These are phyloP conservation scores for Plasmopara viticola DNA, from an alignment of 352 stramenopile species.

Conservation along the genomic window DNA sequence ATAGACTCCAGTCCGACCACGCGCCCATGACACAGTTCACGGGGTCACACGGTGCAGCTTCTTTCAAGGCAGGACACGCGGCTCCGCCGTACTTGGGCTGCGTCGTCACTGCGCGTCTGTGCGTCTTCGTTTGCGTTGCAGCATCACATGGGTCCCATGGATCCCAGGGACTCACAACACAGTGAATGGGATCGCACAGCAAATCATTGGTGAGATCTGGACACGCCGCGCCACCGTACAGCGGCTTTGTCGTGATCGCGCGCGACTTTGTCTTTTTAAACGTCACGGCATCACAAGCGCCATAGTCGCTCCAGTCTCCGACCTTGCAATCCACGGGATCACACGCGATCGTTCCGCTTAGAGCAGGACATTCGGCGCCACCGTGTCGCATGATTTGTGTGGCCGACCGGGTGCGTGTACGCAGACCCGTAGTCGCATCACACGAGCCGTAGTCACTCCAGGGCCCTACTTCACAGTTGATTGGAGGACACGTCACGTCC, in stretches of 20 bases:
- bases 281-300: slow-evolving; percentile 31
- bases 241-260: slow-evolving; percentile 20
- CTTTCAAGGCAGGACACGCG: slow-evolving; percentile 20
- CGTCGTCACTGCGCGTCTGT: slow-evolving; percentile 17
- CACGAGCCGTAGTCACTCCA: slow-evolving; percentile 47
- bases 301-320: slow-evolving; percentile 35
- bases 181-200: slow-evolving; percentile 46
- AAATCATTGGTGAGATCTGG: slow-evolving; percentile 40
- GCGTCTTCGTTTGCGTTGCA: slow-evolving; percentile 33
- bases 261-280: slow-evolving; percentile 47
- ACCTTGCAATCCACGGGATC: slow-evolving; percentile 43
- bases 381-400: slow-evolving; percentile 20
- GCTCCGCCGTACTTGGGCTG: slow-evolving; percentile 32
- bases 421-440: slow-evolving; percentile 29
- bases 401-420: slow-evolving; percentile 32
- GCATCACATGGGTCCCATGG: slow-evolving; percentile 30
- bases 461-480: slow-evolving; percentile 33
- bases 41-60: slow-evolving; percentile 32
- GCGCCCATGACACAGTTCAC: slow-evolving; percentile 36
- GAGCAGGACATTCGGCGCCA: slow-evolving; percentile 24
- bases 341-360: slow-evolving; percentile 34
- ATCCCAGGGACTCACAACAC: slow-evolving; percentile 30
- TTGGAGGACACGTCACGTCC: slow-evolving; percentile 29
- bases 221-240: slow-evolving; percentile 38
- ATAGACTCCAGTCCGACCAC: slow-evolving; percentile 33